phyloP scores from a whole-genome alignment of 2,329 filamentous ascomycete genomes.

The Colletotrichum caudatum region DNA sequence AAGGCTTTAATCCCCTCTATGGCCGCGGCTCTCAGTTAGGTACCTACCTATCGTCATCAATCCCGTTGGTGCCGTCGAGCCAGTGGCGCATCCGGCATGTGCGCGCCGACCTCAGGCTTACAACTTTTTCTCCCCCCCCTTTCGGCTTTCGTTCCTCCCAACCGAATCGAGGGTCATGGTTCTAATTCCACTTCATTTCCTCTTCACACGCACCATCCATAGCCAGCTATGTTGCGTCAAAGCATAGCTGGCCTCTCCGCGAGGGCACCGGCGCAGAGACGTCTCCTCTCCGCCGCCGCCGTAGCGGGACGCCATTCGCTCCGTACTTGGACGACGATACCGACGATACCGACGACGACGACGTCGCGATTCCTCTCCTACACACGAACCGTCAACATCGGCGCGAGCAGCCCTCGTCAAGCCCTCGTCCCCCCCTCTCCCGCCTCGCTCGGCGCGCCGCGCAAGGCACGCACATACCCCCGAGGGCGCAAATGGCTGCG shows the following conservation, averaged over 20 bases:
- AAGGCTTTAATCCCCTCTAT: slow-evolving; percentile 19
- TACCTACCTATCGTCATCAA: slow-evolving; percentile 31
- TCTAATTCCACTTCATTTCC: slow-evolving; percentile 2
- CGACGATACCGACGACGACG: not conserved
- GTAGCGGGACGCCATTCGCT: slow-evolving; percentile 20
- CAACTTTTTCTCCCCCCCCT: not conserved
- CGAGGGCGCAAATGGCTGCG: slow-evolving; percentile 82
- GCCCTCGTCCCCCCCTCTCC: slow-evolving; percentile 83
- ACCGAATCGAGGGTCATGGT: slow-evolving; percentile 22
- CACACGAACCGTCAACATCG: not conserved
- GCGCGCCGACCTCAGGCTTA: slow-evolving; percentile 8
- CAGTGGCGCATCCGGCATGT: slow-evolving; percentile 20
- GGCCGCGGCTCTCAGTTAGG: not conserved
- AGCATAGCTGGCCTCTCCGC: slow-evolving; percentile 45
- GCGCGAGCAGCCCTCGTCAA: slow-evolving; percentile 61
- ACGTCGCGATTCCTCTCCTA: slow-evolving; percentile 18
- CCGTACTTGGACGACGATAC: slow-evolving; percentile 6
- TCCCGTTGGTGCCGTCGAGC: not conserved
- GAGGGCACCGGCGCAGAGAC: slow-evolving; percentile 40
- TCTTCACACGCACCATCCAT: not conserved
- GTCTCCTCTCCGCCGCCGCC: slow-evolving; percentile 24
- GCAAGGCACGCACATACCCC: slow-evolving; percentile 76
- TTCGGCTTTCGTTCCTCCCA: not conserved
- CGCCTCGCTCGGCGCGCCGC: slow-evolving; percentile 79
- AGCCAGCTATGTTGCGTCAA: slow-evolving; percentile 47